A percentile compares a stretch with the other conserved stretches of the same genome.
phyloP scores from a whole-genome alignment of 2,329 filamentous ascomycete genomes.

The Xylaria arbuscula region DNA sequence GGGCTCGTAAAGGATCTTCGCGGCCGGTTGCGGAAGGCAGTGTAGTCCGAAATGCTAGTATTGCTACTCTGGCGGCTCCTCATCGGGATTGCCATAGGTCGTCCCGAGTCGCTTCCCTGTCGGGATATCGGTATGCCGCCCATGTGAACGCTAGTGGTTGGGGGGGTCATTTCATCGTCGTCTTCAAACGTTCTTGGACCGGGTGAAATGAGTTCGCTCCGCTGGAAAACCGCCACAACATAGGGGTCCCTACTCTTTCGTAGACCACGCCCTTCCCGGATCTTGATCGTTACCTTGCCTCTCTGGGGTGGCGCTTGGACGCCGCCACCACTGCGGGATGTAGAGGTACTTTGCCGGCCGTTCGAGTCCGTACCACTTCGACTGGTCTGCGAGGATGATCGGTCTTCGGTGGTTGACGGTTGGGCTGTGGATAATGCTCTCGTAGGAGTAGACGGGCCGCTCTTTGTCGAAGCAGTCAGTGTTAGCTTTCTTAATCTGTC shows the following conservation, averaged over 20 bases:
- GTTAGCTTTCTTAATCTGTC: slow-evolving; percentile 88
- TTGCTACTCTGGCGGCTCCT: slow-evolving; percentile 96
- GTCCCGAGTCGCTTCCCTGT: slow-evolving; percentile 82
- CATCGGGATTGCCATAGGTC: slow-evolving; percentile 95
- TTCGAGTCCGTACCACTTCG: slow-evolving; percentile 59
- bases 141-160: slow-evolving; percentile 57
- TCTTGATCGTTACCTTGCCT: slow-evolving; percentile 90
- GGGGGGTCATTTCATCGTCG: slow-evolving; percentile 64
- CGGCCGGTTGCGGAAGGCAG: slow-evolving; percentile 67
- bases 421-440: slow-evolving; percentile 79
- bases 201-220: slow-evolving; percentile 94
- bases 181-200: slow-evolving; percentile 75
- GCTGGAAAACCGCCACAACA: slow-evolving; percentile 95
- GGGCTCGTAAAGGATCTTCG: slow-evolving; percentile 78
- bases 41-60: slow-evolving; percentile 80
- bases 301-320: slow-evolving; percentile 77
- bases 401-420: slow-evolving; percentile 58
- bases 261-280: slow-evolving; percentile 85
- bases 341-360: slow-evolving; percentile 64
- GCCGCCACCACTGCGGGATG: slow-evolving; percentile 59
- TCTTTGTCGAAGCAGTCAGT: slow-evolving; percentile 83
- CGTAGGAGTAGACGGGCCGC: slow-evolving; percentile 89
- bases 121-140: slow-evolving; percentile 72
- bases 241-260: slow-evolving; percentile 89
- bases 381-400: slow-evolving; percentile 47